Base-by-base conservation (phyloP, 768 basidiomycete species). In the Chlorophyllum brunneum region DNA sequence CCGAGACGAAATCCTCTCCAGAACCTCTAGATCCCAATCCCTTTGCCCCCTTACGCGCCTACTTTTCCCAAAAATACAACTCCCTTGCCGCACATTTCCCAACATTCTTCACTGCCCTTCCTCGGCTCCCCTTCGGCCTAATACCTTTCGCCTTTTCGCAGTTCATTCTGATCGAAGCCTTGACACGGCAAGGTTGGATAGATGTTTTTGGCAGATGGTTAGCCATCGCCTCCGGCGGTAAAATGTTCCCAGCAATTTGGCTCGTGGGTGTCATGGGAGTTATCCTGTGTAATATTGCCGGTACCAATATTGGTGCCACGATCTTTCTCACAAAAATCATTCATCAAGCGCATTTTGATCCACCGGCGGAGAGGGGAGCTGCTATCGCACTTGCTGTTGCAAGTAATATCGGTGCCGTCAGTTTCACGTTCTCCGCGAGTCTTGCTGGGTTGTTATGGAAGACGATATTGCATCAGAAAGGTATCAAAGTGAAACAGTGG, bases 61-160 rank as follows among this genome's bases (percentile, higher is more conserved):
- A 40, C 22, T 9, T 56, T 13, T 34, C 22, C 45, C 29, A 26
- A 36, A 48, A 24, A 48, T 49, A 31, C 43, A 33, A 51, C 57
- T 67, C 55, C 22, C 39, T 59, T 27, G 37, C 70, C 29, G 54
- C 51, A 16, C 72, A 74, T 38, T 90, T 91, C 64, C 92, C 92
- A 0, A 93, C 88, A 1, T 73, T 87, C 55, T 74, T 78, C 63
- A 79, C 79, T 8, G 80, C 83, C 18, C 69, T 85, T 18, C 77
- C 81, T 0, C 79, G 85, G 16, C 74, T 95, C 0, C 95, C 93
- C 0, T 82, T 93, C 54, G 77, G 82, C 10, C 81, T 97, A 5
- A 72, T 97, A 13, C 92, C 92, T 0, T 98, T 98, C 62, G 90
- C 93, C 0, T 93, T 98, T 63, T 85, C 88, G 0, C 92, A 95